These are phyloP conservation scores for Malassezia sympodialis DNA, from an alignment of 1,284 basidiomycete genomes.

Conservation along the genomic window DNA sequence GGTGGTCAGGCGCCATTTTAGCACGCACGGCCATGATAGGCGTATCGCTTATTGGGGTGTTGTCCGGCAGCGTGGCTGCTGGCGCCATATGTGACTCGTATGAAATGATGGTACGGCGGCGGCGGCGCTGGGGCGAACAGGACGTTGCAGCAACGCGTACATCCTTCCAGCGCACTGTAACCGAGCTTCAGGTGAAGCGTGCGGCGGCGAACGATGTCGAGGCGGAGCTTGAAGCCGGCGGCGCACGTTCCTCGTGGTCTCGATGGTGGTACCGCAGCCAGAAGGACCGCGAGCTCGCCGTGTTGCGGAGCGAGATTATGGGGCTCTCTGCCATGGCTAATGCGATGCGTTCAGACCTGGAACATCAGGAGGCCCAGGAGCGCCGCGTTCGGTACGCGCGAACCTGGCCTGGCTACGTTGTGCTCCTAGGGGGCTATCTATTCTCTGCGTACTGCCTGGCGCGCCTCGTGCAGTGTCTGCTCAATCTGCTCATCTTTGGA, in stretches of 20 bases:
- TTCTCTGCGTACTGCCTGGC: slow-evolving; percentile 49
- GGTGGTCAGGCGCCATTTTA: slow-evolving; percentile 25
- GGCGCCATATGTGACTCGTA: slow-evolving; percentile 50
- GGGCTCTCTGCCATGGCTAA: slow-evolving; percentile 48
- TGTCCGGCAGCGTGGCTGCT: slow-evolving; percentile 49
- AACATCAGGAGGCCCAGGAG: slow-evolving; percentile 39
- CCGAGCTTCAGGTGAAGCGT: slow-evolving; percentile 25
- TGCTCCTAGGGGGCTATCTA: slow-evolving; percentile 43
- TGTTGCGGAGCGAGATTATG: slow-evolving; percentile 47
- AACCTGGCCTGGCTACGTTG: slow-evolving; percentile 43
- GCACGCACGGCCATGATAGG: slow-evolving; percentile 49
- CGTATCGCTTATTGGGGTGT: slow-evolving; percentile 48
- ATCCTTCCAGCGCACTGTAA: slow-evolving; percentile 25
- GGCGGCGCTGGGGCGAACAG: slow-evolving; percentile 17
- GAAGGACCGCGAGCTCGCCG: slow-evolving; percentile 34
- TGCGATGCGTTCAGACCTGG: slow-evolving; percentile 48
- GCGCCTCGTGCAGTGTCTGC: slow-evolving; percentile 20
- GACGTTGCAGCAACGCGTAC: slow-evolving; percentile 21
- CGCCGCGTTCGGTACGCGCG: slow-evolving; percentile 39
- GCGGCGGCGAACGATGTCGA: slow-evolving; percentile 8
- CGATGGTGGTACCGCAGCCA: slow-evolving; percentile 17
- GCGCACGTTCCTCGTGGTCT: slow-evolving; percentile 10
- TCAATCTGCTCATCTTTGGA: slow-evolving; percentile 25
- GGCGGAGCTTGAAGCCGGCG: slow-evolving; percentile 1
- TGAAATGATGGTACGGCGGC: slow-evolving; percentile 34